A percentile compares a stretch with the other conserved stretches of the same genome.
These are phyloP conservation scores for Dictyostelium intermedium DNA, from an alignment of 78 protist species.

Conservation along the genomic window DNA sequence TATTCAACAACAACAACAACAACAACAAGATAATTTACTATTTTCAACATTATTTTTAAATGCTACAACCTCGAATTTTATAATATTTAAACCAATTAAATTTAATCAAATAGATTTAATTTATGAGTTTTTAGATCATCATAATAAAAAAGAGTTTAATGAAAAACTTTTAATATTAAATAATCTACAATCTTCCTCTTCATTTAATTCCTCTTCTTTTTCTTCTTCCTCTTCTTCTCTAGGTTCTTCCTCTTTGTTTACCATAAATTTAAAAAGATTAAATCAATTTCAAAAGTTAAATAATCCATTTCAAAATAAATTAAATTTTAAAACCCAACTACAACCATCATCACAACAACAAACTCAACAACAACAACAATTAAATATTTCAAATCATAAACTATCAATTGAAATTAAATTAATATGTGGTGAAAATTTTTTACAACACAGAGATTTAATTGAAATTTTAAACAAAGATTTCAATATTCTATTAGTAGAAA, in stretches of 20 bases:
- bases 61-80: neutral
- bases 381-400: neutral
- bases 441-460: neutral
- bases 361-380: neutral
- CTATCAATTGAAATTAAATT: slow-evolving; percentile 1
- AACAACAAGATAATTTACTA: neutral
- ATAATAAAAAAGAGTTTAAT: neutral
- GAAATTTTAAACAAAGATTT: neutral
- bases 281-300: neutral
- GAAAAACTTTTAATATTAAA: neutral
- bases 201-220: neutral
- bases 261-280: slow-evolving; percentile 20
- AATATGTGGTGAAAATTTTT: slow-evolving; percentile 14
- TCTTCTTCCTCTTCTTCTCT: neutral
- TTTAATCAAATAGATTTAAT: neutral
- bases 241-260: neutral
- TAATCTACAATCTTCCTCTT: neutral
- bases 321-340: neutral
- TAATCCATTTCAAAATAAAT: neutral
- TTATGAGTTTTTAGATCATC: neutral
- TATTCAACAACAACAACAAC: neutral
- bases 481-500: slow-evolving; percentile 24
- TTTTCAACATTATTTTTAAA: neutral
- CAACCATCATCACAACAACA: neutral
- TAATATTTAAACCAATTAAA: neutral